Base-by-base conservation (phyloP, 2,329 filamentous ascomycete genomes). In the Aureobasidium sp. region DNA sequence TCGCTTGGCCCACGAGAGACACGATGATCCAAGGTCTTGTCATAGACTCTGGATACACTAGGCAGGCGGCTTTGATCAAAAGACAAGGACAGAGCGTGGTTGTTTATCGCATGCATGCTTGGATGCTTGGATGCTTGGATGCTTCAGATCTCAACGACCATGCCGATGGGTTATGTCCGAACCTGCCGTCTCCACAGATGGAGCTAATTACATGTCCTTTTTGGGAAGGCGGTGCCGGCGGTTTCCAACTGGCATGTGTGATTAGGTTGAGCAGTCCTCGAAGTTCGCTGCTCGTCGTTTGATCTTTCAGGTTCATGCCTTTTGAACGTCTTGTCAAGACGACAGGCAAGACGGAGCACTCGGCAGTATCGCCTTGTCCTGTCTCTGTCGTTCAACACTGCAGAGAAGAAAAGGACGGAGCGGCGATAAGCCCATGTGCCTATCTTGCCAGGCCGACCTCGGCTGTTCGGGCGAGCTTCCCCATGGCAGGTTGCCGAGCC, bases 401-500 rank as follows among this genome's bases (percentile, higher is more conserved):
- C 17, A 33, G 27, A 33, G 46, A 21, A 33, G 29, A 21, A 33
- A n/a, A 33, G n/a, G 15, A 27, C 23, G 19, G 31, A 19, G 10
- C 47, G 31, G 33, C 47, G 47, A 51, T 51, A 37, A 51, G 47
- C 29, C 15, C 47, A 51, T 33, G 31, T 51, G 47, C 31, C 31
- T 51, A 51, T 51, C 31, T 31, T 17, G 31, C 10, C 27, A 33
- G 38, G 42, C 54, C 27, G 43, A 27, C 40, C 40, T 57, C 53
- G 53, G 53, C 53, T 46, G 25, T 54, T 55, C 42, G 55, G 53
- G 9, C 17, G 38, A 47, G 45, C 43, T 40, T 23, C 53, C 53
- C 31, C 35, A 40, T 53, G 37, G 33, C 33, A 42, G 27, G 50
- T 54, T 54, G 31, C 38, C 53, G 53, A 57, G 27, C 29, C 55